Conservation (phyloP, 2,329 filamentous ascomycete species). For the Fusarium caatingaense region DNA sequence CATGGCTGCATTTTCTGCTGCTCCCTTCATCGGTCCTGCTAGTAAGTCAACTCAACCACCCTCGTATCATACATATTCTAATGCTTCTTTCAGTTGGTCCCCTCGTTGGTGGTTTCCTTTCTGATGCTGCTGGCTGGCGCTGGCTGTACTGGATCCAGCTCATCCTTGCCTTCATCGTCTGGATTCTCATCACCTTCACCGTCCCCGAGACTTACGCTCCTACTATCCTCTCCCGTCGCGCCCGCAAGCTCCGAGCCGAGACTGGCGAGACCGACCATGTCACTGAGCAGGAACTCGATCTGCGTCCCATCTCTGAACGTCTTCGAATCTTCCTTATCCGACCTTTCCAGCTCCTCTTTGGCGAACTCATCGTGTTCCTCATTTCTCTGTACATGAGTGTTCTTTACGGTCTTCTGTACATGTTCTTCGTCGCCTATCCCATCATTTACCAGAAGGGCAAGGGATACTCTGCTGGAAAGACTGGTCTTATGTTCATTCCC, state of each 20-base stretch:
- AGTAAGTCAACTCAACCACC: constrained; percentile 52
- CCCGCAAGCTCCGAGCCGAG: constrained; percentile 75
- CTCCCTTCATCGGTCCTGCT: constrained; percentile 84
- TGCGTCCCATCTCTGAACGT: constrained; percentile 74
- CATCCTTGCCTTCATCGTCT: constrained; percentile 77
- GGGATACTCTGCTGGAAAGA: constrained; percentile 77
- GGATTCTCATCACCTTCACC: constrained; percentile 85
- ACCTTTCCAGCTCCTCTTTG: constrained; percentile 86
- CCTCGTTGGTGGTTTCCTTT: constrained; percentile 80
- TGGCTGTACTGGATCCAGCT: constrained; percentile 92
- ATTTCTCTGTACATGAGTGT: constrained; percentile 89
- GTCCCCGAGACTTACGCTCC: constrained; percentile 91
- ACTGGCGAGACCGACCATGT: constrained; percentile 76
- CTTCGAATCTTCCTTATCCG: constrained; percentile 80
- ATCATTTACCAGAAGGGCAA: constrained; percentile 83
- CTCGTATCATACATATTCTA: background rate
- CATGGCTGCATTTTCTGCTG: constrained; percentile 87
- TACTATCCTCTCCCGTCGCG: constrained; percentile 76
- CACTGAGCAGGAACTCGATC: constrained; percentile 84
- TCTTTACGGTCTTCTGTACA: constrained; percentile 78
- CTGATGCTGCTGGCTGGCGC: constrained; percentile 77
- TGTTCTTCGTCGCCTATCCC: constrained; percentile 79
- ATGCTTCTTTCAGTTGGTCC: constrained; percentile 65
- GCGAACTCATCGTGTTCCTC: constrained; percentile 86
- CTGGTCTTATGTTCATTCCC: constrained; percentile 89